Conservation (phyloP, 2,329 filamentous ascomycete genomes). For the Calonectria leucothoes region DNA sequence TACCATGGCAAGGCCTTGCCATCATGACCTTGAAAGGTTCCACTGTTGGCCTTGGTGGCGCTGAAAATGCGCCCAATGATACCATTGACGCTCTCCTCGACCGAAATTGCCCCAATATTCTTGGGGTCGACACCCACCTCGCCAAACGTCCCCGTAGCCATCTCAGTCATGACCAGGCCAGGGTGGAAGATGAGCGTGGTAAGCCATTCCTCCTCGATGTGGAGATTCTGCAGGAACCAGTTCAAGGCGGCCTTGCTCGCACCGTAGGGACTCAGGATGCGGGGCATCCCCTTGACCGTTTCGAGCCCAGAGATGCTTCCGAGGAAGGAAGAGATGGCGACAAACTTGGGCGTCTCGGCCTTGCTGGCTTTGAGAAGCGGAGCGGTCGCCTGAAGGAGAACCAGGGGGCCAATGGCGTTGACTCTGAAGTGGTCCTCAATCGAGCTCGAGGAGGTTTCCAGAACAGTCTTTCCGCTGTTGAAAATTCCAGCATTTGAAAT, state of each 20-base stretch:
- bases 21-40: not conserved
- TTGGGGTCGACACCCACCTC: not conserved
- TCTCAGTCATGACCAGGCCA: conserved; percentile 19
- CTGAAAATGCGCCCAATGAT: not conserved
- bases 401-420: not conserved
- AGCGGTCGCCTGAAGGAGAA: not conserved
- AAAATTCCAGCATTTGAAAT: not conserved
- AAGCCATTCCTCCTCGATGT: conserved; percentile 41
- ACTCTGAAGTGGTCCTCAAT: not conserved
- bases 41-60: not conserved
- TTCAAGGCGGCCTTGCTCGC: not conserved
- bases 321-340: not conserved
- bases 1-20: conserved; percentile 2
- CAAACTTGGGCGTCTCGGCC: not conserved
- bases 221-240: conserved; percentile 10
- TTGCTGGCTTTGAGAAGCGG: not conserved
- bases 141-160: not conserved
- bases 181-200: conserved; percentile 27
- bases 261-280: not conserved
- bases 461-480: not conserved
- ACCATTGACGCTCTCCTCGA: not conserved
- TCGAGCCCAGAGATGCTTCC: not conserved
- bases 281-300: not conserved
- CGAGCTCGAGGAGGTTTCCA: not conserved
- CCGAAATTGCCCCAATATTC: not conserved